Conservation (phyloP, 176 grass and related monocot species). For the Hyparrhenia diplandra region DNA sequence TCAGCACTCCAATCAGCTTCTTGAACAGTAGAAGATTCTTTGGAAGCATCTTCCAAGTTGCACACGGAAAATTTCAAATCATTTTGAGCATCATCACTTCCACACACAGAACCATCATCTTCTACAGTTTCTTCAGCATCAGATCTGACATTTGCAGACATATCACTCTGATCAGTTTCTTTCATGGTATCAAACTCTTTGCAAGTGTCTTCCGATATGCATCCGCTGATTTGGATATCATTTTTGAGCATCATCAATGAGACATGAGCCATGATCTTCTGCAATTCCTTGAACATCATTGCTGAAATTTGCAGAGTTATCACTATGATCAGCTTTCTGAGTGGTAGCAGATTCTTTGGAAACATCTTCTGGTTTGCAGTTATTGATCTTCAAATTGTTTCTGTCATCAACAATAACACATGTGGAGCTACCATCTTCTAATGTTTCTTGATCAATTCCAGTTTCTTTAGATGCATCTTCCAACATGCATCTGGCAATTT, state of each 20-base stretch:
- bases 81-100: slow-evolving; percentile 4
- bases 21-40: background rate
- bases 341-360: background rate
- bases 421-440: background rate
- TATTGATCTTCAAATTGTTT: background rate
- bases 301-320: background rate
- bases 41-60: background rate
- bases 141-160: background rate
- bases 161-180: slow-evolving; percentile 1
- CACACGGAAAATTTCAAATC: background rate
- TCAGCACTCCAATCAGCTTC: no score
- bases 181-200: background rate
- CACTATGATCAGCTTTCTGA: background rate
- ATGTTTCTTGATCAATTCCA: background rate
- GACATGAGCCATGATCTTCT: slow-evolving; percentile 2
- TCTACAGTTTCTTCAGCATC: background rate
- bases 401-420: background rate
- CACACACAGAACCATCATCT: slow-evolving; percentile 2
- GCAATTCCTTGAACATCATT: background rate
- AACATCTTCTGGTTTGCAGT: background rate
- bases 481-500: background rate
- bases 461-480: slow-evolving; percentile 16
- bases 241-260: slow-evolving; percentile 10
- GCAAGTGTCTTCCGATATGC: background rate
- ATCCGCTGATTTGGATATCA: background rate